Base-by-base conservation (phyloP, 768 basidiomycete genomes). In the Tylopilus felleus region DNA sequence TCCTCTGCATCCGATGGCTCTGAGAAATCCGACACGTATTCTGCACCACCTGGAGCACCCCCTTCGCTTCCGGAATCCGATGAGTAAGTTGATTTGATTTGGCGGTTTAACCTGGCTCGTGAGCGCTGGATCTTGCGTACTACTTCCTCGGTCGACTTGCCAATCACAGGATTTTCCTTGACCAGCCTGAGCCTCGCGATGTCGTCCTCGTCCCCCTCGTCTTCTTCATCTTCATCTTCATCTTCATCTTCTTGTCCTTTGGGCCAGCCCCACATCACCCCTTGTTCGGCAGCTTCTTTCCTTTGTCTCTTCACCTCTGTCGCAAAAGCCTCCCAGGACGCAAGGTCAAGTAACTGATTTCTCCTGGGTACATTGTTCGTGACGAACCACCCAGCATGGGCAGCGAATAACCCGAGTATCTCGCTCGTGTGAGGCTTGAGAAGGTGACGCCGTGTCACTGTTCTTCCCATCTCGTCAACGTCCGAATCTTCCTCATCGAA, bases 1-100 rank as follows among this genome's bases (percentile, higher is more conserved):
- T 68, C 73, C 7, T 75, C 71, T 13, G 68, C 70, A 21, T 78
- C 76, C 5, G 82, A 82, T 8, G 66, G 61, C n/a, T 78, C 76
- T 12, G 79, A 80, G 62, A 85, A 85, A 60, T 86, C 84, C 0
- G 80, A 74, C 61, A 80, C 81, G 57, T 84, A 84, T 12, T 38
- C 61, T 63, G 71, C 44, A 61, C 46, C 49, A 14, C 45, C 49
- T n/a, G 36, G 50, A 22, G 36, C 35, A 13, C 44, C 58, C 22
- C 17, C 53, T 1, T 71, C 70, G 13, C 62, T 61, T 2, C 25
- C 65, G 31, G 71, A 64, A 14, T 31, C 56, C 2, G 67, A 66
- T 9, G 58, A 59, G 35, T 49, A 23, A 13, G 8, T 49, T 12
- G 10, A 6, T 14, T 36, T 33, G 5, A 22, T 36, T 17, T 29